A percentile compares a stretch with the other conserved stretches of the same genome.
Evolutionary conservation across 345 rosid genomes (phyloP).

Genomic region (Cardamine occulta): DNA sequence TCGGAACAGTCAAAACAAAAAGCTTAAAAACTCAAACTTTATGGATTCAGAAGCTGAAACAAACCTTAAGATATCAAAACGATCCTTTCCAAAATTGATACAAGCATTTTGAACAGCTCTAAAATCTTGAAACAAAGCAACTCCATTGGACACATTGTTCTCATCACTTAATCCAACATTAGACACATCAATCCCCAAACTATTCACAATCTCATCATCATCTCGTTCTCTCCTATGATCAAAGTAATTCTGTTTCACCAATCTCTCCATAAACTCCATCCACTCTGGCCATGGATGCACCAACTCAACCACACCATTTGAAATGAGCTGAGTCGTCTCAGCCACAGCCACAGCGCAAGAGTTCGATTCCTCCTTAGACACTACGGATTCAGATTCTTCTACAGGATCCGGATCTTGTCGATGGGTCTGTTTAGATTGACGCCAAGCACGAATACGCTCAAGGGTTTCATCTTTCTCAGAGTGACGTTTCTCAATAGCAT

Average conservation of each 20-base stretch:
- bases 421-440: constrained; percentile 62
- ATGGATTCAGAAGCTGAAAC: constrained; percentile 9
- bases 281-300: constrained; percentile 99
- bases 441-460: constrained; percentile 90
- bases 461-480: constrained; percentile 68
- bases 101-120: constrained; percentile 82
- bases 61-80: constrained; percentile 94
- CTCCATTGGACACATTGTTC: constrained; percentile 44
- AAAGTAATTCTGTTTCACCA: constrained; percentile 90
- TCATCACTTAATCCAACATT: constrained; percentile 32
- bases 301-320: constrained; percentile 56
- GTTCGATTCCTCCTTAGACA: not conserved
- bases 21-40: not conserved
- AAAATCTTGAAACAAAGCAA: constrained; percentile 67
- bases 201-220: constrained; percentile 63
- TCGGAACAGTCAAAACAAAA: not conserved
- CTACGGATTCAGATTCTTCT: not conserved
- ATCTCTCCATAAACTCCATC: constrained; percentile 89
- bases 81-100: constrained; percentile 91
- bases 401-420: constrained; percentile 25
- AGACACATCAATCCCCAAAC: constrained; percentile 57
- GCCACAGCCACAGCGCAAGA: not conserved
- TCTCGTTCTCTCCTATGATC: constrained; percentile 72
- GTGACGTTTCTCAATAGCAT: constrained; percentile 74
- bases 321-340: not conserved